These are phyloP conservation scores for Aspergillus sparsus DNA, from an alignment of 495 filamentous ascomycete genomes.

Conservation along the genomic window DNA sequence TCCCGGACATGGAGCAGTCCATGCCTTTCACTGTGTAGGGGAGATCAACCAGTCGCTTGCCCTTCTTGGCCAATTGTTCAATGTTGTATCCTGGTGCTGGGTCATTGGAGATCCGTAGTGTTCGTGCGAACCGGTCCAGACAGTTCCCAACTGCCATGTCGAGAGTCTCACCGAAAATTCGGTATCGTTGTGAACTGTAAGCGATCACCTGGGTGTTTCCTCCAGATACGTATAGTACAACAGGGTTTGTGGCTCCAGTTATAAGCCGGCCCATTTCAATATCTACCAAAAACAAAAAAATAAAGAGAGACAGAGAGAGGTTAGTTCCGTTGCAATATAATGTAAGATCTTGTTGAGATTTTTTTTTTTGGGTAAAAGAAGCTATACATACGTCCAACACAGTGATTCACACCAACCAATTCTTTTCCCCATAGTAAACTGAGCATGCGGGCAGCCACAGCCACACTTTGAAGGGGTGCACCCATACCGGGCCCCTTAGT, in stretches of 20 bases:
- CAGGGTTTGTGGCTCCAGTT: slow-evolving; percentile 86
- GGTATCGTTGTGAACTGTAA: slow-evolving; percentile 89
- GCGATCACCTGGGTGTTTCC: slow-evolving; percentile 99
- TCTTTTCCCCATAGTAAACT: slow-evolving; percentile 83
- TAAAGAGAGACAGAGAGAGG: neutral
- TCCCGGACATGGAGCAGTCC: slow-evolving; percentile 94
- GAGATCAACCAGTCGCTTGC: slow-evolving; percentile 73
- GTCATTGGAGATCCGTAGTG: slow-evolving; percentile 88
- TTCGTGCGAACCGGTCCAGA: slow-evolving; percentile 91
- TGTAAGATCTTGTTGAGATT: neutral
- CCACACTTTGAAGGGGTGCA: slow-evolving; percentile 86
- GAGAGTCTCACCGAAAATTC: slow-evolving; percentile 96
- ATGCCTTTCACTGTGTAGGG: slow-evolving; percentile 98
- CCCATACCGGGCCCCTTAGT: slow-evolving; percentile 97
- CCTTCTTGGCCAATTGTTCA: slow-evolving; percentile 88
- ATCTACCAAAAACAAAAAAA: slow-evolving; percentile 40
- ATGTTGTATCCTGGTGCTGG: slow-evolving; percentile 97
- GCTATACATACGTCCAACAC: slow-evolving; percentile 74
- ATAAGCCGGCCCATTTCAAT: slow-evolving; percentile 98
- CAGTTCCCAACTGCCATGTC: slow-evolving; percentile 98
- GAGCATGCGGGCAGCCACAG: slow-evolving; percentile 79
- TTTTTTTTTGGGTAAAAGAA: neutral
- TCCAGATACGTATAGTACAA: slow-evolving; percentile 93
- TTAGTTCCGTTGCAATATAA: neutral
- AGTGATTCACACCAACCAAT: slow-evolving; percentile 94